Evolutionary conservation across 169 alveolate genomes (phyloP), one percentile per base, ranked within the genome.

Genomic region (Cryptosporidium canis): DNA sequence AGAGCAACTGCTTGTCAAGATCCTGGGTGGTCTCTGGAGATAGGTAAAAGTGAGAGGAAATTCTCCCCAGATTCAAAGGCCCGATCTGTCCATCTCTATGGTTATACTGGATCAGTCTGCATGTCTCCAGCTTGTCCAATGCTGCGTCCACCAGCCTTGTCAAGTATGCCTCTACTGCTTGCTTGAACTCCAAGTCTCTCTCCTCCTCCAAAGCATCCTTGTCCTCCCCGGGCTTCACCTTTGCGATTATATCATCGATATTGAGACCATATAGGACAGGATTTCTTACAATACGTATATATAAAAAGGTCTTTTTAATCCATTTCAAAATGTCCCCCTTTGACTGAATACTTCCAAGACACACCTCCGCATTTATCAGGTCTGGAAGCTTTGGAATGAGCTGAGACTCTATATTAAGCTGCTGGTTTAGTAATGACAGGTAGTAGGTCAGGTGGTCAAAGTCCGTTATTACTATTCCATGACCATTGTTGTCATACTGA

Each of bases 361-460:
- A 98, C n/a, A 99, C 93, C 92, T 99, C 99, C 9, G 99, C 99
- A 93, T 98, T 99, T 35, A 99, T 92, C 55, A 97, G 91, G 83
- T 99, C 99, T 9, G 99, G 96, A n/a, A 99, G 91, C 44, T 94
- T 92, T 48, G 93, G 67, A 24, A 97, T 91, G 72, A 98, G 92
- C 84, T 97, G 98, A 29, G 99, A 96, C 91, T 98, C 99, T 37
- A 99, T 98, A 61, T 98, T 98, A 14, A 98, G 94, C 93, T 98
- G 99, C 90, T 97, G 97, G 91, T 98, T 98, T 85, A 97, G 95
- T 83, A 98, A 91, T 3, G 99, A 96, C 29, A 98, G 93, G 93
- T 98, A 98, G 91, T 95, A 96, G 91, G 96, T 99, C 67, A 98
- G 94, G 92, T 98, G 97, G 33, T 94, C 92, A 83, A 95, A 97